Evolutionary conservation across 2,329 filamentous ascomycete genomes (phyloP).

Genomic region (Dichotomopilus funicola): DNA sequence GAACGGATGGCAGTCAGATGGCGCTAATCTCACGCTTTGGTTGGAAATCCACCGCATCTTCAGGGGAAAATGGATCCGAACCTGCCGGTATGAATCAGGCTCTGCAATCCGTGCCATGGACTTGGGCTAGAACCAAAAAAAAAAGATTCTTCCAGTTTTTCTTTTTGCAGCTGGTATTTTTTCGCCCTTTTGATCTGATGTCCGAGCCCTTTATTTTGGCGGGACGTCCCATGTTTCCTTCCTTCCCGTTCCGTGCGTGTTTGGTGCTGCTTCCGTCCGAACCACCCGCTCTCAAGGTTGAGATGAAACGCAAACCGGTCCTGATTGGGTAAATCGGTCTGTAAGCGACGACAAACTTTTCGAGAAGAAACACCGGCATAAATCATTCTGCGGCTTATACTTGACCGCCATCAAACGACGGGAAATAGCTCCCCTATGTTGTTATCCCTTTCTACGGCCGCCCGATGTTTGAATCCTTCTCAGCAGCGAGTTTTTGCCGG

Average conservation of each 20-base stretch:
- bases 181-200: too few species aligned
- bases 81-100: constrained; percentile 1
- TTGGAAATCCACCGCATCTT: neutral
- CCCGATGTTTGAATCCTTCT: too few species aligned
- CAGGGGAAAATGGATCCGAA: constrained; percentile 8
- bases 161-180: too few species aligned
- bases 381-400: neutral
- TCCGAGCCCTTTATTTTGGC: neutral
- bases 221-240: neutral
- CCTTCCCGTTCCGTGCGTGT: neutral
- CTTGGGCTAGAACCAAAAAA: too few species aligned
- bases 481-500: neutral
- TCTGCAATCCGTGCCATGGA: too few species aligned
- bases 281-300: neutral
- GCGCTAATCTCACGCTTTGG: constrained; percentile 22
- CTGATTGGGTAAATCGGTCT: neutral
- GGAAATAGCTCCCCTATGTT: too few species aligned
- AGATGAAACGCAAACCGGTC: neutral
- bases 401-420: too few species aligned
- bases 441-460: too few species aligned
- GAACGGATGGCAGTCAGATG: constrained; percentile 17
- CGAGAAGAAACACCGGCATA: neutral
- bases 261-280: neutral
- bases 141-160: too few species aligned
- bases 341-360: neutral